Percentiles rank a stretch among this genome's conserved stretches.
phyloP scores from a whole-genome alignment of 78 protist species.

The Planoprotostelium fungivorum region DNA sequence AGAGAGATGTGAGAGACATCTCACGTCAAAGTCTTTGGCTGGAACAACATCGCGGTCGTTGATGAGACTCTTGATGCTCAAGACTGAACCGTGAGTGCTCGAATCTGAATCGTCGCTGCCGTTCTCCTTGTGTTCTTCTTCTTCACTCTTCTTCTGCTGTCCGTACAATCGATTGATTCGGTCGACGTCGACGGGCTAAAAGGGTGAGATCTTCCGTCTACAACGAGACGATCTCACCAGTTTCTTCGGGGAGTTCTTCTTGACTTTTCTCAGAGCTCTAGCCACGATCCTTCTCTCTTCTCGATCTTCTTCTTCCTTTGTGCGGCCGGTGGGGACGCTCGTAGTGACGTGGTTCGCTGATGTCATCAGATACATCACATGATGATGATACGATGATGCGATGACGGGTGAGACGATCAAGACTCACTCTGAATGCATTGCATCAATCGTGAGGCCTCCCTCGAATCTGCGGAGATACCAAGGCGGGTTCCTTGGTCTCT shows the following conservation, averaged over 20 bases:
- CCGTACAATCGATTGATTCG: not conserved
- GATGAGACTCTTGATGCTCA: no score
- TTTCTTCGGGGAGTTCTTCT: not conserved
- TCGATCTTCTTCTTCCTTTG: not conserved
- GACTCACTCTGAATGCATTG: not conserved
- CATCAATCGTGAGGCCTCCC: not conserved
- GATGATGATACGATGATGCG: no score
- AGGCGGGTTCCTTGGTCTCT: not conserved
- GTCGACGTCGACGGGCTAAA: not conserved
- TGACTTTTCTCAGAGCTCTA: not conserved
- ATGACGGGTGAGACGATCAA: no score
- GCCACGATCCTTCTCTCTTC: not conserved
- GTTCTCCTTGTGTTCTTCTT: no score
- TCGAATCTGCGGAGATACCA: not conserved
- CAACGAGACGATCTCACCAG: not conserved
- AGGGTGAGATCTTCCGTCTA: not conserved
- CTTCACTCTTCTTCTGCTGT: no score
- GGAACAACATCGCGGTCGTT: no score
- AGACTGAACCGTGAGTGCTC: no score
- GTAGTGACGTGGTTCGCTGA: no score
- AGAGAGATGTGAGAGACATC: no score
- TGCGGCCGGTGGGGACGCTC: not conserved
- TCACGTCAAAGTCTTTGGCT: no score
- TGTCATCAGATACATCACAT: no score
- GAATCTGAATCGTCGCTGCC: no score